phyloP scores from a whole-genome alignment of 2,329 filamentous ascomycete species.

The Trichoderma guizhouense region DNA sequence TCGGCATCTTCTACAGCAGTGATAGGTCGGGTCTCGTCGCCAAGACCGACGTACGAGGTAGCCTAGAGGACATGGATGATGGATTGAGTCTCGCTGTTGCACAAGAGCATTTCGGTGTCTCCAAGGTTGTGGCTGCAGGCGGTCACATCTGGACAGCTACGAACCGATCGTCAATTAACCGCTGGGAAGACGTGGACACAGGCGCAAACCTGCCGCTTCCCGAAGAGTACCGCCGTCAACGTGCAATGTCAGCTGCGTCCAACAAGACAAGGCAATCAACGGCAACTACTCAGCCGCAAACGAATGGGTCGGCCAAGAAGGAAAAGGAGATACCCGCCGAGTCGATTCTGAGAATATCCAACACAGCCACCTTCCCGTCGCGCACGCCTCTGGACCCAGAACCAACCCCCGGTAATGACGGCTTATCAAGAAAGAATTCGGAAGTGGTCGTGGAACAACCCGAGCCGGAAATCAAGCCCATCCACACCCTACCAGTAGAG shows the following conservation, averaged over 20 bases:
- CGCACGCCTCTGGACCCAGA: slow-evolving; percentile 54
- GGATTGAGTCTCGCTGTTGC: slow-evolving; percentile 86
- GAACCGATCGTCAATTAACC: slow-evolving; percentile 84
- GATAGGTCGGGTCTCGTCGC: slow-evolving; percentile 92
- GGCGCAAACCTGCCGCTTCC: slow-evolving; percentile 66
- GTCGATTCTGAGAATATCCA: slow-evolving; percentile 78
- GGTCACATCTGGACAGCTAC: slow-evolving; percentile 89
- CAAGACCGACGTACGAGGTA: slow-evolving; percentile 84
- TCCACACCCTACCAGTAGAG: slow-evolving; percentile 67
- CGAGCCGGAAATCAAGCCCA: slow-evolving; percentile 49
- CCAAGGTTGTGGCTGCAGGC: slow-evolving; percentile 63
- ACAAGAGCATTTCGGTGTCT: slow-evolving; percentile 84
- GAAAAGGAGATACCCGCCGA: slow-evolving; percentile 73
- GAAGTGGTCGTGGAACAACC: slow-evolving; percentile 30
- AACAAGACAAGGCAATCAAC: slow-evolving; percentile 32
- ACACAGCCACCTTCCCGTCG: slow-evolving; percentile 72
- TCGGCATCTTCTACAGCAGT: slow-evolving; percentile 90
- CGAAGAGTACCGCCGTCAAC: slow-evolving; percentile 48
- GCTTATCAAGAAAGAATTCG: slow-evolving; percentile 39
- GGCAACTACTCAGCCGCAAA: slow-evolving; percentile 30
- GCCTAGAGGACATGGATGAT: slow-evolving; percentile 68
- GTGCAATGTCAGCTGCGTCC: slow-evolving; percentile 45
- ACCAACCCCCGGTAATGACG: slow-evolving; percentile 46
- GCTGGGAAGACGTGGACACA: slow-evolving; percentile 85
- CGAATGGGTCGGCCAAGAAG: slow-evolving; percentile 45